Conservation (phyloP, 345 rosid genomes). For the Hibiscus syriacus region DNA sequence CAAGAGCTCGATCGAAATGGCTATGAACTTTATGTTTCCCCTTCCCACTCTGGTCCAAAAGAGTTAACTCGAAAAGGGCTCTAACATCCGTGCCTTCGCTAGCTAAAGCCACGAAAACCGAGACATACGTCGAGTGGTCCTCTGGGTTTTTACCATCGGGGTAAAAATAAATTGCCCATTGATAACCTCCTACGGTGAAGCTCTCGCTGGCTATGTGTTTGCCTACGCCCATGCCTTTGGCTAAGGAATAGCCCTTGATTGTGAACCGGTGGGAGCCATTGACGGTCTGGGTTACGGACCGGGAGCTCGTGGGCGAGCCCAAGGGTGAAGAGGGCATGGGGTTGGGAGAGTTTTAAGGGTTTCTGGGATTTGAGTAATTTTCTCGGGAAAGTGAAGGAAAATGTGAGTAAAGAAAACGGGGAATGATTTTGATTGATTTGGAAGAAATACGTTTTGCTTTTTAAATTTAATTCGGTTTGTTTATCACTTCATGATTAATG, state of each 20-base stretch:
- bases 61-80: no score
- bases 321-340: conserved; percentile 35
- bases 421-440: not conserved
- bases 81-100: no score
- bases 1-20: conserved; percentile 84
- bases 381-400: not conserved
- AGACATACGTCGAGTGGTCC: conserved; percentile 69
- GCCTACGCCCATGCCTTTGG: no score
- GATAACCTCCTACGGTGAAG: conserved; percentile 64
- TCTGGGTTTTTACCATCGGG: conserved; percentile 89
- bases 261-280: no score
- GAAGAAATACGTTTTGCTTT: not conserved
- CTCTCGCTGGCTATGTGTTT: no score
- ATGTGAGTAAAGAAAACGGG: not conserved
- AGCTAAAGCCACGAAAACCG: no score
- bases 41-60: conserved; percentile 70
- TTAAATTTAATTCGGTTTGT: not conserved
- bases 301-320: conserved; percentile 57
- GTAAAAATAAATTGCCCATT: conserved; percentile 90
- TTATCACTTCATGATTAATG: no score
- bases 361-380: not conserved
- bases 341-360: not conserved
- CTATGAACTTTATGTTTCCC: conserved; percentile 85
- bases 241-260: no score
- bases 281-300: no score